phyloP scores from a whole-genome alignment of 2,329 filamentous ascomycete species.

The Pseudogymnoascus sp. region DNA sequence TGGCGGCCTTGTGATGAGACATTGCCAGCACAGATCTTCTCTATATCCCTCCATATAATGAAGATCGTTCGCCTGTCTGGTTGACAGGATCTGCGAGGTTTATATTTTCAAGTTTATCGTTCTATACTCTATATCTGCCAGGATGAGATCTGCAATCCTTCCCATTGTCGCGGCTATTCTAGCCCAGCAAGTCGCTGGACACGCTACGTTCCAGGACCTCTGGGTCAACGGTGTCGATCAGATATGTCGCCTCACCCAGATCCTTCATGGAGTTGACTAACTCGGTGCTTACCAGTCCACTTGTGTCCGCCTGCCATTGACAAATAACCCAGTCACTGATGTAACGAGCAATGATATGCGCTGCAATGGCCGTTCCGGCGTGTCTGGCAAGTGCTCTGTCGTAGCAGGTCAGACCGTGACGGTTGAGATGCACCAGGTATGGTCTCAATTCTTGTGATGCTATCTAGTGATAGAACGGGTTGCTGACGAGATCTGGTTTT shows the following conservation, averaged over 20 bases:
- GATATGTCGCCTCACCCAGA: neutral
- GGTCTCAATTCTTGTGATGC: neutral
- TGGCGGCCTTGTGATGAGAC: neutral
- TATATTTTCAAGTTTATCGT: neutral
- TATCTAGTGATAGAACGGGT: neutral
- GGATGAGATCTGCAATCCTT: conserved; percentile 4
- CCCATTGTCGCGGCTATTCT: conserved; percentile 9
- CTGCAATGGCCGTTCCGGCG: conserved; percentile 39
- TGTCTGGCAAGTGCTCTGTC: conserved; percentile 41
- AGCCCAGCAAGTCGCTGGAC: conserved; percentile 31
- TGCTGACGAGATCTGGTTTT: neutral
- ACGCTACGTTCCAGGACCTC: conserved; percentile 47
- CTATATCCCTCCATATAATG: neutral
- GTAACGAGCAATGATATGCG: conserved; percentile 44
- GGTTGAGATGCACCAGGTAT: conserved; percentile 49
- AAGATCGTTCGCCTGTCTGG: neutral
- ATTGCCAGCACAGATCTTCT: neutral
- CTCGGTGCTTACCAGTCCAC: neutral
- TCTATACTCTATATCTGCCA: neutral
- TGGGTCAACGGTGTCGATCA: conserved; percentile 38
- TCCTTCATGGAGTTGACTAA: neutral
- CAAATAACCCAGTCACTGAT: conserved; percentile 47
- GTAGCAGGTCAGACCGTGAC: conserved; percentile 37
- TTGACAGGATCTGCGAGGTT: conserved; percentile 1
- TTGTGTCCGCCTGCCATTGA: conserved; percentile 44